Percentiles rank a stretch among this genome's conserved stretches.
Evolutionary conservation across 2,329 filamentous ascomycete genomes (phyloP).

Genomic region (Berkeleyomyces basicola): DNA sequence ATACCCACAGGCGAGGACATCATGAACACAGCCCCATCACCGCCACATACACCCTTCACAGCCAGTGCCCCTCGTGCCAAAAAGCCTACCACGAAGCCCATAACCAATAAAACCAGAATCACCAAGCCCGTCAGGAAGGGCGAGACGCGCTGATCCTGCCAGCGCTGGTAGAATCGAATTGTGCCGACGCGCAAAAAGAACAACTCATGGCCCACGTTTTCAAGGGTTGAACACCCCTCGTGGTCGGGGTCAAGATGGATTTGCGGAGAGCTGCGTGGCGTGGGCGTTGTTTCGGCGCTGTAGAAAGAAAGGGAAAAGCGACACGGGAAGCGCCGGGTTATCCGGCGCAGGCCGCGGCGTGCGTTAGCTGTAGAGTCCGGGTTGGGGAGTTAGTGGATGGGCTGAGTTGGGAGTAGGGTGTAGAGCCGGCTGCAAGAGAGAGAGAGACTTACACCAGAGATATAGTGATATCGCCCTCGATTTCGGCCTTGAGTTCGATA

Average conservation of each 20-base stretch:
- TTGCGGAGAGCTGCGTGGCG: slow-evolving; percentile 17
- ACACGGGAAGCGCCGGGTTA: neutral
- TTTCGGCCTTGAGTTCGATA: slow-evolving; percentile 61
- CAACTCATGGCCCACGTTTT: slow-evolving; percentile 16
- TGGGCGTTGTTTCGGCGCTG: slow-evolving; percentile 19
- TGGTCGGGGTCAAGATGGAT: slow-evolving; percentile 16
- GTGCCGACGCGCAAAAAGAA: slow-evolving; percentile 22
- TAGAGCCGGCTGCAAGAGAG: neutral
- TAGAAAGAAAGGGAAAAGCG: neutral
- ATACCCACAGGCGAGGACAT: slow-evolving; percentile 5
- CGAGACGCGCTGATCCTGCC: slow-evolving; percentile 20
- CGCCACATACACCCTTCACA: neutral
- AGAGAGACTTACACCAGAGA: slow-evolving; percentile 37
- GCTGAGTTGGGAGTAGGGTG: neutral
- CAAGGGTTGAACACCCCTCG: slow-evolving; percentile 11
- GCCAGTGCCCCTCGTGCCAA: neutral
- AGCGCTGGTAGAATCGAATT: slow-evolving; percentile 19
- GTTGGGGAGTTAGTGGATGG: neutral
- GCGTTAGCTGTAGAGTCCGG: neutral
- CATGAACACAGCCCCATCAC: neutral
- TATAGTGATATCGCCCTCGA: slow-evolving; percentile 58
- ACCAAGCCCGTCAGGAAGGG: slow-evolving; percentile 17
- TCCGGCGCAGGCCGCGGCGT: too few relatives aligned
- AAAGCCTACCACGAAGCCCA: slow-evolving; percentile 17
- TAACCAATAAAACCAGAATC: slow-evolving; percentile 14